Conservation (phyloP, 768 basidiomycete species). For the Hypsizygus marmoreus region DNA sequence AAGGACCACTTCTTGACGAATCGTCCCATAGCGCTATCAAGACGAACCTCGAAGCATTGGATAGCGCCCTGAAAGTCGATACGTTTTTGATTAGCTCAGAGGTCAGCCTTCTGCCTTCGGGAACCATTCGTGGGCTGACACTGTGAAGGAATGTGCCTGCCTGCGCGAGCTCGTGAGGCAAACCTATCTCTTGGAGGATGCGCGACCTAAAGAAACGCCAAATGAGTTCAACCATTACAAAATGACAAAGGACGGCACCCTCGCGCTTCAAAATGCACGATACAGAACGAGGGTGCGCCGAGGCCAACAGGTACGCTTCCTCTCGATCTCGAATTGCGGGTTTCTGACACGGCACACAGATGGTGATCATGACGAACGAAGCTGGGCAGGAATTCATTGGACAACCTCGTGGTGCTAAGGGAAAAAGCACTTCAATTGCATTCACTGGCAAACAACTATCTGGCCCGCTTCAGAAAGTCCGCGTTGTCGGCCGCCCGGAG, state of each 20-base stretch:
- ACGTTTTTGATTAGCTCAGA: slow-evolving; percentile 18
- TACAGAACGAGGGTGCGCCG: slow-evolving; percentile 43
- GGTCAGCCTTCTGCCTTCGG: slow-evolving; percentile 16
- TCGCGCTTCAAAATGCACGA: slow-evolving; percentile 37
- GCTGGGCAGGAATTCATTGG: slow-evolving; percentile 32
- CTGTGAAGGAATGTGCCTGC: slow-evolving; percentile 30
- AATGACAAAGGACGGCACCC: slow-evolving; percentile 25
- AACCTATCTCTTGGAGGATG: slow-evolving; percentile 31
- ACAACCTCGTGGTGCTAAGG: slow-evolving; percentile 29
- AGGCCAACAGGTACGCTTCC: slow-evolving; percentile 34
- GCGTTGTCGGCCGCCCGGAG: slow-evolving; percentile 43
- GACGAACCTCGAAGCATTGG: slow-evolving; percentile 4
- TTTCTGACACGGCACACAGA: background rate
- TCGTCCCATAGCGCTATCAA: slow-evolving; percentile 24
- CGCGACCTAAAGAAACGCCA: slow-evolving; percentile 30
- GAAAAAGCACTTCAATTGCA: slow-evolving; percentile 37
- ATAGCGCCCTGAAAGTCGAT: slow-evolving; percentile 17
- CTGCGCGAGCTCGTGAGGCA: slow-evolving; percentile 33
- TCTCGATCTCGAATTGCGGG: background rate
- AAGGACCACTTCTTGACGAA: background rate
- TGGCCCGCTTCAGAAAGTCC: slow-evolving; percentile 31
- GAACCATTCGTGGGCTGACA: background rate
- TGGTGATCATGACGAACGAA: slow-evolving; percentile 35
- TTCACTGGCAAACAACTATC: slow-evolving; percentile 20
- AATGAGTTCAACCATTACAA: slow-evolving; percentile 34